A percentile compares a stretch with the other conserved stretches of the same genome.
phyloP scores from a whole-genome alignment of 768 basidiomycete species.

The Amanita phalloides region DNA sequence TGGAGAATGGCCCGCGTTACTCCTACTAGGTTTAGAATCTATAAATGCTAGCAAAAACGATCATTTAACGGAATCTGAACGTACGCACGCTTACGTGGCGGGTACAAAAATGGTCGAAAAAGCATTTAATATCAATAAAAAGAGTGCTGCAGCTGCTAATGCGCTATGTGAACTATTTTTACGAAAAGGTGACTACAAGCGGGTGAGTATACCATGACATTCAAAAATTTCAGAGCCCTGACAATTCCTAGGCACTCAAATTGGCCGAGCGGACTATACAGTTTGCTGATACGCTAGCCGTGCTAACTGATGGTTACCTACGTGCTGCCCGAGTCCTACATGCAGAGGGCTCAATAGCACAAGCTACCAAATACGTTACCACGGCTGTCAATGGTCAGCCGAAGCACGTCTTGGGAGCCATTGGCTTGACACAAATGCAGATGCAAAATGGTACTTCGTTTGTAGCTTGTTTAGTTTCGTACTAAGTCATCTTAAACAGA shows the following conservation, averaged over 20 bases:
- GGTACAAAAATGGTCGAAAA: slow-evolving; percentile 66
- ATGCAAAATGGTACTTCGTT: slow-evolving; percentile 55
- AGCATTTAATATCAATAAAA: slow-evolving; percentile 74
- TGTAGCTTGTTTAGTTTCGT: background rate
- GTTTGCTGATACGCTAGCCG: slow-evolving; percentile 79
- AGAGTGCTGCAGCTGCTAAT: slow-evolving; percentile 74
- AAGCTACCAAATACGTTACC: slow-evolving; percentile 65
- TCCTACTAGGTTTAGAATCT: slow-evolving; percentile 78
- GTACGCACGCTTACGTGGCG: slow-evolving; percentile 43
- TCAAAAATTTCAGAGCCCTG: background rate
- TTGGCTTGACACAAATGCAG: slow-evolving; percentile 84
- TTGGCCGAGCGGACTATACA: slow-evolving; percentile 91
- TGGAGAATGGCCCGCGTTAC: slow-evolving; percentile 63
- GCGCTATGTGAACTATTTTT: slow-evolving; percentile 75
- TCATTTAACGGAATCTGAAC: slow-evolving; percentile 49
- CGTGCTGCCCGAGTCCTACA: slow-evolving; percentile 77
- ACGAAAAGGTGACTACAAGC: slow-evolving; percentile 52
- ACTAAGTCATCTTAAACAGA: slow-evolving; percentile 29
- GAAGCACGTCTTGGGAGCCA: slow-evolving; percentile 66
- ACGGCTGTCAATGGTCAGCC: slow-evolving; percentile 57
- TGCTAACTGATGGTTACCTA: slow-evolving; percentile 81
- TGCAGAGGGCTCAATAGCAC: slow-evolving; percentile 48
- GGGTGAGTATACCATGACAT: slow-evolving; percentile 28
- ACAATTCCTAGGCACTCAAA: slow-evolving; percentile 60
- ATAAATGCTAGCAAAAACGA: slow-evolving; percentile 80